Conservation (phyloP, 2,329 filamentous ascomycete species). For the Fusarium pseudoanthophilum region DNA sequence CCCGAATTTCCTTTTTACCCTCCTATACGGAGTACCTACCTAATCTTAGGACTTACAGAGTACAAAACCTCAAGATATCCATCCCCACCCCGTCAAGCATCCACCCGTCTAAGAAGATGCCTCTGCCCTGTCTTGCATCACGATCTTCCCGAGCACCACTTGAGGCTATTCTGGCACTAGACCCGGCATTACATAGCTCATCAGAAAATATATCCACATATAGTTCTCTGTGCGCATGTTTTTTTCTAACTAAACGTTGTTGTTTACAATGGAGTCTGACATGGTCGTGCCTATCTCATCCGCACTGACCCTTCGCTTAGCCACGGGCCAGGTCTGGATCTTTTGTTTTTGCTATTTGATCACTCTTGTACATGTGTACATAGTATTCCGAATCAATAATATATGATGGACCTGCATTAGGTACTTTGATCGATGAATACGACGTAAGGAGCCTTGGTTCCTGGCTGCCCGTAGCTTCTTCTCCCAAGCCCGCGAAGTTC, state of each 20-base stretch:
- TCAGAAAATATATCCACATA: slow-evolving; percentile 23
- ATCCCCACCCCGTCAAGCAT: slow-evolving; percentile 26
- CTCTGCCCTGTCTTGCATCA: slow-evolving; percentile 44
- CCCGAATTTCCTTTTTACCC: slow-evolving; percentile 1
- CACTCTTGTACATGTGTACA: neutral
- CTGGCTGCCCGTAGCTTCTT: slow-evolving; percentile 11
- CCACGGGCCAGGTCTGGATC: slow-evolving; percentile 9
- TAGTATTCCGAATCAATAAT: slow-evolving; percentile 8
- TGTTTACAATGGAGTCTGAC: slow-evolving; percentile 14
- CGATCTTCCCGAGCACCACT: slow-evolving; percentile 45
- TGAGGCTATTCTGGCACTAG: slow-evolving; percentile 43
- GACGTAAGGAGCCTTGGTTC: slow-evolving; percentile 19
- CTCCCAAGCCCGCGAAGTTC: neutral
- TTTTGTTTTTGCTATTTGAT: slow-evolving; percentile 11
- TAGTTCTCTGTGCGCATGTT: slow-evolving; percentile 15
- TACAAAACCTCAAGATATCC: slow-evolving; percentile 9
- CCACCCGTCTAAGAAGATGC: slow-evolving; percentile 34
- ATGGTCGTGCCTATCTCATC: slow-evolving; percentile 6
- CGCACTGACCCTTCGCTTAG: slow-evolving; percentile 14
- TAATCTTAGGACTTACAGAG: neutral
- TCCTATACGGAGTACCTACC: neutral
- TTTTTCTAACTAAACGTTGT: slow-evolving; percentile 13
- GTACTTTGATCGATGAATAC: slow-evolving; percentile 7
- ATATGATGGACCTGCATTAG: slow-evolving; percentile 17
- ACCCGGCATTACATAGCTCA: slow-evolving; percentile 25